These are phyloP conservation scores for Porcisia hertigi DNA, from an alignment of 208 protist genomes.

Conservation along the genomic window DNA sequence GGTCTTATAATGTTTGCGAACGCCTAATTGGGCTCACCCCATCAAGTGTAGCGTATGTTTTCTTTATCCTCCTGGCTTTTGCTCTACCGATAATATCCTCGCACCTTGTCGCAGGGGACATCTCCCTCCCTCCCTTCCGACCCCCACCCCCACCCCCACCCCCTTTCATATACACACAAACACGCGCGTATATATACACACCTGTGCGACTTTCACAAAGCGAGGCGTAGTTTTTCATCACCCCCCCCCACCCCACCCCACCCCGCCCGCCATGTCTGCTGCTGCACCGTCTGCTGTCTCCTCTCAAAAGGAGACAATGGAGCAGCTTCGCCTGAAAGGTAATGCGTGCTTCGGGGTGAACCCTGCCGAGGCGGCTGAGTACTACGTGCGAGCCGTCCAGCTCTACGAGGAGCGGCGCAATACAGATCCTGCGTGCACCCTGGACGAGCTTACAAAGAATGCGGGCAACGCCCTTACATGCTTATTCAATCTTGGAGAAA, in stretches of 20 bases:
- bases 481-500: constrained; percentile 58
- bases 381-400: constrained; percentile 57
- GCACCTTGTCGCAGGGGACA: not conserved
- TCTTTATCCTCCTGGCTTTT: not conserved
- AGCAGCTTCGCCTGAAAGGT: constrained; percentile 64
- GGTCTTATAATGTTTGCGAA: not conserved
- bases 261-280: not conserved
- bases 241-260: too few relatives aligned
- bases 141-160: too few relatives aligned
- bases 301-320: constrained; percentile 39
- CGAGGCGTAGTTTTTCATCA: not conserved
- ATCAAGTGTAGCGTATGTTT: not conserved
- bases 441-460: constrained; percentile 82
- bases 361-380: constrained; percentile 43
- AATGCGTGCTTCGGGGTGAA: constrained; percentile 65
- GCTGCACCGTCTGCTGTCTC: not conserved
- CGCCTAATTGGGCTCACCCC: not conserved
- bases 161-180: not conserved
- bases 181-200: not conserved
- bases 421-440: constrained; percentile 24
- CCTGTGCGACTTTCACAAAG: not conserved
- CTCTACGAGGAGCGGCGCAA: constrained; percentile 41
- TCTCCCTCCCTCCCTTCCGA: too few relatives aligned
- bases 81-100: not conserved
- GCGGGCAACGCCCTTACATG: constrained; percentile 86